Evolutionary conservation across 2,329 filamentous ascomycete species (phyloP).

Genomic region (Talaromyces funiculosus): DNA sequence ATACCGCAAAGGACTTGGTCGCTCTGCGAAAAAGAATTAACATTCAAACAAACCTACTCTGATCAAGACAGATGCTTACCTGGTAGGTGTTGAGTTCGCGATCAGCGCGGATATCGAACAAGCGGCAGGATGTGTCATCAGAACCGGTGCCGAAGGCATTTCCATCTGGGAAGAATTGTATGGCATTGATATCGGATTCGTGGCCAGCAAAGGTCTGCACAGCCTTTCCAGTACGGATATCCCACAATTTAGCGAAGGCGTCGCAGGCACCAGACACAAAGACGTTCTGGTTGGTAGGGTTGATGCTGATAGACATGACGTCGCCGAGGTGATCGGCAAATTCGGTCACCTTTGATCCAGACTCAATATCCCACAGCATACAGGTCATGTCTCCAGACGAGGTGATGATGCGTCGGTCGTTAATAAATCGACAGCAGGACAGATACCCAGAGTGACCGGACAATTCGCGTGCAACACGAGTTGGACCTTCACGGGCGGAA

Average conservation of each 20-base stretch:
- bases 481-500: constrained; percentile 93
- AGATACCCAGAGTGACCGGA: constrained; percentile 97
- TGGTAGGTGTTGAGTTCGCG: constrained; percentile 67
- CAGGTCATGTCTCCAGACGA: constrained; percentile 99
- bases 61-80: constrained; percentile 38
- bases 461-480: constrained; percentile 87
- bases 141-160: constrained; percentile 98
- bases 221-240: constrained; percentile 95
- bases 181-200: constrained; percentile 98
- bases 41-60: too few relatives aligned
- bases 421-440: constrained; percentile 98
- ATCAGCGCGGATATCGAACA: constrained; percentile 97
- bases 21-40: constrained; percentile 54
- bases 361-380: constrained; percentile 99
- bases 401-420: constrained; percentile 93
- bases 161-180: constrained; percentile 98
- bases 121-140: constrained; percentile 91
- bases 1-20: constrained; percentile 97
- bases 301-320: constrained; percentile 99
- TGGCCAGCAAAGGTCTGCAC: constrained; percentile 98
- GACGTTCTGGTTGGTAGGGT: constrained; percentile 97
- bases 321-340: constrained; percentile 98
- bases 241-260: constrained; percentile 97
- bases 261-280: constrained; percentile 99
- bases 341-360: constrained; percentile 92